Percentiles rank a stretch among this genome's conserved stretches.
Conservation (phyloP, 2,329 filamentous ascomycete genomes). For the Neopestalotiopsis clavispora region DNA sequence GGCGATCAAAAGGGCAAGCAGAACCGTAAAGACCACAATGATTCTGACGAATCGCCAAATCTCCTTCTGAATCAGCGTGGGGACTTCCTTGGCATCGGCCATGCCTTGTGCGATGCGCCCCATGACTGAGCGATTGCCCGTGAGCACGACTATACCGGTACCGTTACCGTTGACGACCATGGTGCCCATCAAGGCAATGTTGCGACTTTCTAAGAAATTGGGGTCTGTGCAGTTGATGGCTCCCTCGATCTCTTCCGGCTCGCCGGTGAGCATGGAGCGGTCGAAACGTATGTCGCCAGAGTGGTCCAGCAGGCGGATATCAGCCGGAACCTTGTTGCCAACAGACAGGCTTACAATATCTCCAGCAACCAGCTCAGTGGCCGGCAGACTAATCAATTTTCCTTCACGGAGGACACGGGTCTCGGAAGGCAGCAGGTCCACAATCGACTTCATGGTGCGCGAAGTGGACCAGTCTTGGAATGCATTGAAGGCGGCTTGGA, state of each 20-base stretch:
- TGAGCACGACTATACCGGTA: slow-evolving; percentile 45
- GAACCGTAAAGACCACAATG: slow-evolving; percentile 33
- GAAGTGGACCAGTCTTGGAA: slow-evolving; percentile 54
- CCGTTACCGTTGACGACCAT: slow-evolving; percentile 46
- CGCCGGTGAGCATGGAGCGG: slow-evolving; percentile 46
- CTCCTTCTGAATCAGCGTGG: slow-evolving; percentile 46
- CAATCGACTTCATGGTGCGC: slow-evolving; percentile 52
- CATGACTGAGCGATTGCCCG: slow-evolving; percentile 45
- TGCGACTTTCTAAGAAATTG: slow-evolving; percentile 48
- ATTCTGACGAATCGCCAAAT: slow-evolving; percentile 47
- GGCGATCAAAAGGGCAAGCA: slow-evolving; percentile 38
- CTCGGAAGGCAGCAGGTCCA: slow-evolving; percentile 48
- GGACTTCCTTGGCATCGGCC: slow-evolving; percentile 40
- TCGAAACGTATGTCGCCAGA: slow-evolving; percentile 50
- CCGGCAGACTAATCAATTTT: slow-evolving; percentile 42
- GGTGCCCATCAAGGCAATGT: slow-evolving; percentile 49
- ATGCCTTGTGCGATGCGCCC: slow-evolving; percentile 45
- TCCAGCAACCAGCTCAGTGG: slow-evolving; percentile 49
- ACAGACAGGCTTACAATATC: slow-evolving; percentile 51
- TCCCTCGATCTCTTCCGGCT: slow-evolving; percentile 24
- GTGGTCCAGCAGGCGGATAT: slow-evolving; percentile 46
- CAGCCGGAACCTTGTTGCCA: slow-evolving; percentile 54
- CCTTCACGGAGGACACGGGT: slow-evolving; percentile 50
- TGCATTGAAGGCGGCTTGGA: slow-evolving; percentile 50
- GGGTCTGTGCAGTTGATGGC: slow-evolving; percentile 2